Base-by-base conservation (phyloP, 1,284 basidiomycete genomes). In the Boletellus dicymbophilus region DNA sequence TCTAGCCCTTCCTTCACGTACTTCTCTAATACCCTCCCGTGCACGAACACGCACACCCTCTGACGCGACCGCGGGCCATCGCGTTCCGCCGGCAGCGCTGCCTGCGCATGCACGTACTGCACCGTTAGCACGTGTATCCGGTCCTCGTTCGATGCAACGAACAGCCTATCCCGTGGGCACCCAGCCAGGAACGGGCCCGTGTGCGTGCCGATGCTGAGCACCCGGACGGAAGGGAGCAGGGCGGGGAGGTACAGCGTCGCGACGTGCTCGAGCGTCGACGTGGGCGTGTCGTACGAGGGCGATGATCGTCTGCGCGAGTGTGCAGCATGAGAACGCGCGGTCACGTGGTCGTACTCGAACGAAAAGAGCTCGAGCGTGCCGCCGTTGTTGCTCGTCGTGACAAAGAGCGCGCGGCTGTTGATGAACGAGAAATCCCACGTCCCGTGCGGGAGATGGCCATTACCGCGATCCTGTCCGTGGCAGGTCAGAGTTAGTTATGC, bases 361-460 rank as follows among this genome's bases (percentile, higher is more conserved):
- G 68, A 63, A 51, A 72, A 79, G 7, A 82, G 58, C 15, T 72
- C 62, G 41, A 81, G 68, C 1, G 68, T 55, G 8, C 78, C 77
- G 11, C 49, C 27, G 3, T 49, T 58, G 10, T 52, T 48, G 2
- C 56, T 50, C 3, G 63, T 64, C 12, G 77, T 76, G 21, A 81
- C 41, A 53, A 79, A 70, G 55, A 73, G 74, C 6, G 78, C 68
- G 1, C 78, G 69, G 21, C 63, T 63, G 1, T 72, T 73, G 45
- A 82, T 62, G 48, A 82, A 78, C 0, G 73, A 68, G 56, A 81
- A 77, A 58, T 80, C 77, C 58, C 66, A 71, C 6, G 67, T 65
- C 2, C 56, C 52, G 0, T 44, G 47, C 0, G 71, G 70, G 16
- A 74, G 60, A 11, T 58, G 38, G 6, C 55, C 51, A 18, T 55